Evolutionary conservation across 331 rosid species (phyloP), one percentile per base, ranked within the genome.

Genomic region (Pyracantha coccinea): DNA sequence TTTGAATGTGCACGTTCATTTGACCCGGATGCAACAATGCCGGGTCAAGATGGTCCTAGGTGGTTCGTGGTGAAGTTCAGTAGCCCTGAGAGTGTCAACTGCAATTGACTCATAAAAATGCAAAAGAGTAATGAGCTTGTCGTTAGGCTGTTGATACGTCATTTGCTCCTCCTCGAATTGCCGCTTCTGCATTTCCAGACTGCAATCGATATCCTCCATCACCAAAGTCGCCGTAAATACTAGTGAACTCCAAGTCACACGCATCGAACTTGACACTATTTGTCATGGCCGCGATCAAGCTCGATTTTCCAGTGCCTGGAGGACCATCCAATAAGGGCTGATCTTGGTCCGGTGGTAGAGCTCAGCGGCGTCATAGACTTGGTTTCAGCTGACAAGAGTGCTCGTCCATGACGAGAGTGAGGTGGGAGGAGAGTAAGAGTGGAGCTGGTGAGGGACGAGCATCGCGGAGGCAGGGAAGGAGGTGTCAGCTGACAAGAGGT

Each of bases 21-120:
- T 83, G 77, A 58, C 90, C 90, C 0, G 86, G 83, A 0, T 89
- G 83, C 74, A 88, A 38, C 79, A 89, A 66, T 0, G 92, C 92
- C 0, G 86, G 77, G 6, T 89, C 92, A 2, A 87, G 66, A 71
- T 60, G 77, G 2, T 90, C 92, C 50, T 24, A 69, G 45, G 63
- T 88, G 84, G 9, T 88, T 90, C 3, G 96, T 90, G 0, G 96
- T 90, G 54, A 74, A 77, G 66, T 88, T 87, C 7, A 79, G 77
- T n/a, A 88, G 63, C 27, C 86, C 90, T 2, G 92, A 86, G 0
- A 86, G 78, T 2, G 87, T 84, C 44, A 88, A 77, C 70, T 67
- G 15, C 73, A 44, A 44, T 44, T 4, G 4, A 44, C 50, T 10
- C 50, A 4, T 6, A 53, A 58, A 70, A 14, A 52, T 11, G 4